Evolutionary conservation across 768 basidiomycete genomes (phyloP), one percentile per base, ranked within the genome.

Genomic region (Boletus subparvulus): DNA sequence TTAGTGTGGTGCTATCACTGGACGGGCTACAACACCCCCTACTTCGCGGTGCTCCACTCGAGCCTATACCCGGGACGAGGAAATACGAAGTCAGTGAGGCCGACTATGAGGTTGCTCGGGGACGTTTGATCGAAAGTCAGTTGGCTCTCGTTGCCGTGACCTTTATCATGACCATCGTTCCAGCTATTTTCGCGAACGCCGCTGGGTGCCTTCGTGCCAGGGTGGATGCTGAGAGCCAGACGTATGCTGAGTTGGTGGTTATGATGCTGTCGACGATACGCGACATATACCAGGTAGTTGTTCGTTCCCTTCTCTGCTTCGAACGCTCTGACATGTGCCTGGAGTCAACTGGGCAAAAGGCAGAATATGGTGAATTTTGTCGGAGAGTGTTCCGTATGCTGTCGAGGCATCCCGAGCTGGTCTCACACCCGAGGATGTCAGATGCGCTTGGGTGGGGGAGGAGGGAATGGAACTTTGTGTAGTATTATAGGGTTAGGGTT

Each of bases 1-100:
- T 81, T 11, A 73, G 80, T 3, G 64, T 79, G 28, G 62, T 92
- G n/a, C 72, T 90, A 35, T 78, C 81, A 10, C 73, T 85, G n/a
- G 85, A 84, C 54, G 76, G 78, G 37, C 65, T 81, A 11, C 78
- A 73, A 11, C 85, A 90, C 67, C 77, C 81, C 5, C 66, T 85
- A 8, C 65, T 86, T 39, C 69, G 60, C 17, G 73, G 65, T 17
- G 60, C 77, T n/a, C 65, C 74, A 11, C 64, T 67, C 39, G 60
- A 65, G 3, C 62, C 58, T 54, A 59, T 64, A n/a, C 55, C 60
- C 0, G 49, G 57, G 46, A 51, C 56, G 50, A 53, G 64, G 60
- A 62, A 65, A 66, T 65, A 74, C 53, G 61, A 69, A 63, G 42
- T 81, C 42, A 69, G 67, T 10, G 54, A 56, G 24, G 62, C 52